Evolutionary conservation across 2,329 filamentous ascomycete species (phyloP), one percentile per base, ranked within the genome.

Genomic region (Zymoseptoria pseudotritici): DNA sequence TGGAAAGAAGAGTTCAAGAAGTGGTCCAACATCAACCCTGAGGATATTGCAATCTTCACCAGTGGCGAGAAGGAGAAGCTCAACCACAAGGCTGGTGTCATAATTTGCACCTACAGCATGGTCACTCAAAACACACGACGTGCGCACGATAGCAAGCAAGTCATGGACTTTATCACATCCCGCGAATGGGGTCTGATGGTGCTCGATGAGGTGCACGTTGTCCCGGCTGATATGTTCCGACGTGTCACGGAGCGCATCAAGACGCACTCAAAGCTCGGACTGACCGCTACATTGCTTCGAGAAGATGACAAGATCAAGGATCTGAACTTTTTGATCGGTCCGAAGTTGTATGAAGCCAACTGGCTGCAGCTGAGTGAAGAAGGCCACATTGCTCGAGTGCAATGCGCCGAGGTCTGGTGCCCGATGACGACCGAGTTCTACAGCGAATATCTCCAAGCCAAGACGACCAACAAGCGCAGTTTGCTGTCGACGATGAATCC

Each of bases 351-450:
- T 72, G 94, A 99, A 75, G 94, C 94, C 26, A 99, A 99, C 74
- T 99, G 94, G 94, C 96, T 97, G 86, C 94, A 99, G 74, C 83
- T 99, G 50, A 94, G 93, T 1, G 90, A 97, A 70, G 91, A 97
- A 75, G 94, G 94, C 0, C 92, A 97, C 72, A 99, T 99, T 73
- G 94, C 94, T 42, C 88, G 91, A 67, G 94, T 99, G 1, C 94
- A 99, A 74, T 99, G 94, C 74, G 94, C 94, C 13, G 94, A 99
- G 75, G 94, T 99, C 6, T 99, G 94, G 94, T 99, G 94, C 71
- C 91, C 93, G 2, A 99, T 99, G 94, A 96, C 94, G 0, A 94
- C 92, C 0, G 94, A 99, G 68, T 99, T 99, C 73, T 97, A 97
- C 74, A 88, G 91, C 19, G 91, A 97, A 73, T 99, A 97, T 76